Evolutionary conservation across 2,329 filamentous ascomycete species (phyloP).

Genomic region (Xylaria hypoxylon): DNA sequence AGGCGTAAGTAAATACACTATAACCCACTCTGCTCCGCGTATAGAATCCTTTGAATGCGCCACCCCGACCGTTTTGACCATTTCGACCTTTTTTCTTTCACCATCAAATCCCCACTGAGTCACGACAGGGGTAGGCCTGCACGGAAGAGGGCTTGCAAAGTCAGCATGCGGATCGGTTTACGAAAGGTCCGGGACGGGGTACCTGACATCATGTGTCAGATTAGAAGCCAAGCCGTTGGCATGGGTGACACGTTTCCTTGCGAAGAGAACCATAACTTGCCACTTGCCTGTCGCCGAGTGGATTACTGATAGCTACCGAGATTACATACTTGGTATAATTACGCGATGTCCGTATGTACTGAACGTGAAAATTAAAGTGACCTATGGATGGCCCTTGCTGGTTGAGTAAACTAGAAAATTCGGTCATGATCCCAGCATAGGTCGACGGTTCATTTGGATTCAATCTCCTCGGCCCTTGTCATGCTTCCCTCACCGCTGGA

Average conservation of each 20-base stretch:
- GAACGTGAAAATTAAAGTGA: neutral
- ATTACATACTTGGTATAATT: slow-evolving; percentile 23
- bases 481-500: slow-evolving; percentile 31
- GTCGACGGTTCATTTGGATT: slow-evolving; percentile 12
- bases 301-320: slow-evolving; percentile 23
- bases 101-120: slow-evolving; percentile 6
- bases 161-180: slow-evolving; percentile 7
- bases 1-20: neutral
- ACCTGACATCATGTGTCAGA: slow-evolving; percentile 26
- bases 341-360: slow-evolving; percentile 13
- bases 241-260: slow-evolving; percentile 19
- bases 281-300: slow-evolving; percentile 4
- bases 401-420: slow-evolving; percentile 1
- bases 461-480: slow-evolving; percentile 20
- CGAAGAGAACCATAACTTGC: slow-evolving; percentile 11
- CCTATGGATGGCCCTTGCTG: slow-evolving; percentile 17
- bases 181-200: slow-evolving; percentile 1
- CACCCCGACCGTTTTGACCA: slow-evolving; percentile 1
- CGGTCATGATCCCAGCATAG: slow-evolving; percentile 8
- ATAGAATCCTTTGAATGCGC: slow-evolving; percentile 10
- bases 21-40: slow-evolving; percentile 6
- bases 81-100: neutral
- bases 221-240: slow-evolving; percentile 21
- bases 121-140: slow-evolving; percentile 27
- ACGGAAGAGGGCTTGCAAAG: slow-evolving; percentile 14